These are phyloP conservation scores for Nakaseomyces uthaithaninus DNA, from an alignment of 1,139 yeast genomes.

Conservation along the genomic window DNA sequence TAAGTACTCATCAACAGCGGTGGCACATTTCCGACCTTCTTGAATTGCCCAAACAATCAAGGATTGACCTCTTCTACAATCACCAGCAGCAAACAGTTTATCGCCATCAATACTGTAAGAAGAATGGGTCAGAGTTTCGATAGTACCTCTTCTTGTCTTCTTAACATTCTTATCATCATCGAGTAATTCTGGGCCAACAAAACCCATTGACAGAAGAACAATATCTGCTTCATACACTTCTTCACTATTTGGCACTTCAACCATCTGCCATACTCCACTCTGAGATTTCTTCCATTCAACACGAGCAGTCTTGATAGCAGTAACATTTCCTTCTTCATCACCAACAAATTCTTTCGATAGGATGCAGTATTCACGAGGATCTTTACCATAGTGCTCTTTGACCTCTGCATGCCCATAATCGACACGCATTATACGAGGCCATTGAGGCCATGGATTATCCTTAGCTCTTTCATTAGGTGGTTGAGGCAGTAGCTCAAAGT, in stretches of 20 bases:
- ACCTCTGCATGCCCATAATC: conserved; percentile 98
- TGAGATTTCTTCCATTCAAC: conserved; percentile 98
- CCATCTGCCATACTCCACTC: conserved; percentile 98
- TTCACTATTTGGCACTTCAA: conserved; percentile 91
- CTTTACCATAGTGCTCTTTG: conserved; percentile 87
- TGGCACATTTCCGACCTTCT: conserved; percentile 98
- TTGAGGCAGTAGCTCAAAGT: conserved; percentile 88
- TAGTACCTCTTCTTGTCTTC: conserved; percentile 82
- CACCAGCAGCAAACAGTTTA: conserved; percentile 92
- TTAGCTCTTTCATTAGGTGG: conserved; percentile 82
- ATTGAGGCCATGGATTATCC: conserved; percentile 99
- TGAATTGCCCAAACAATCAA: conserved; percentile 99
- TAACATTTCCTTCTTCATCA: conserved; percentile 89
- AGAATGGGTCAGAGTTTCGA: conserved; percentile 57
- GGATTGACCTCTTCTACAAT: conserved; percentile 97
- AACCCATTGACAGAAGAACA: conserved; percentile 93
- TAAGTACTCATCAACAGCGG: conserved; percentile 77
- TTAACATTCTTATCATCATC: conserved; percentile 56
- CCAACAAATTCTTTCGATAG: conserved; percentile 92
- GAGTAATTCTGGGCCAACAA: conserved; percentile 83
- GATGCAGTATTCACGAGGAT: conserved; percentile 95
- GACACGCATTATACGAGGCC: conserved; percentile 97
- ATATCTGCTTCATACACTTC: conserved; percentile 92
- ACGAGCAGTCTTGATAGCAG: conserved; percentile 87
- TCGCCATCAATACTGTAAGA: conserved; percentile 62